Evolutionary conservation across 371 early-diverging fungal species (phyloP).

Genomic region (Apophysomyces elegans): DNA sequence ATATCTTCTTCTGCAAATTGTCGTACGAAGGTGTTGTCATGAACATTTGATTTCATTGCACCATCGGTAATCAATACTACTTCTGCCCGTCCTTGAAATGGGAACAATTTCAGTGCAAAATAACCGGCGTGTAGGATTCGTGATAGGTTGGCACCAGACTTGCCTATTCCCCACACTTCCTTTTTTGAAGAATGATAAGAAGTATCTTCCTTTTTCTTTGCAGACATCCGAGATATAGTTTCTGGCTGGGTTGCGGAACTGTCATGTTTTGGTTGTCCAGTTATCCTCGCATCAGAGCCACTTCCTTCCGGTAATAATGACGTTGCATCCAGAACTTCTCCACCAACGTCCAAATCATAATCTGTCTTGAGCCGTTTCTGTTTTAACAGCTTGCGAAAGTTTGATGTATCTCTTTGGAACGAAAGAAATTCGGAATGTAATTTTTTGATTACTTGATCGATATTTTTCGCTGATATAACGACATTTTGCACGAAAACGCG

Average conservation of each 20-base stretch:
- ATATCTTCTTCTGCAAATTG: conserved; percentile 73
- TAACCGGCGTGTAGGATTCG: conserved; percentile 75
- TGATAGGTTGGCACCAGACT: conserved; percentile 63
- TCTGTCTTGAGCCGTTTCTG: conserved; percentile 40
- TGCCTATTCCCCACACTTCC: conserved; percentile 66
- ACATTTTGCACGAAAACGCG: conserved; percentile 73
- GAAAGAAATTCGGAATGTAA: conserved; percentile 58
- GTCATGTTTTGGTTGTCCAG: not conserved
- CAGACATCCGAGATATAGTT: not conserved
- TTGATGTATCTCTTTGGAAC: conserved; percentile 67
- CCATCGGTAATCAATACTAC: conserved; percentile 90
- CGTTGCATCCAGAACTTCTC: conserved; percentile 33
- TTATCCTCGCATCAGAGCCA: not conserved
- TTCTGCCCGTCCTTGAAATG: conserved; percentile 69
- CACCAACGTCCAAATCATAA: conserved; percentile 61
- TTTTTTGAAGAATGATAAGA: conserved; percentile 41
- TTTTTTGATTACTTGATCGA: conserved; percentile 53
- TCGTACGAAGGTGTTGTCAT: conserved; percentile 60
- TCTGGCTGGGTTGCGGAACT: not conserved
- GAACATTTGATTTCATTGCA: conserved; percentile 70
- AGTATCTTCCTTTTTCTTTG: conserved; percentile 18
- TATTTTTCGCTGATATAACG: conserved; percentile 55
- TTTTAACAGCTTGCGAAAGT: conserved; percentile 55
- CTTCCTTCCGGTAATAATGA: conserved; percentile 19
- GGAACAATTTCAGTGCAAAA: conserved; percentile 75